Evolutionary conservation across 495 filamentous ascomycete genomes (phyloP).

Genomic region (Penicillium riverlandense): DNA sequence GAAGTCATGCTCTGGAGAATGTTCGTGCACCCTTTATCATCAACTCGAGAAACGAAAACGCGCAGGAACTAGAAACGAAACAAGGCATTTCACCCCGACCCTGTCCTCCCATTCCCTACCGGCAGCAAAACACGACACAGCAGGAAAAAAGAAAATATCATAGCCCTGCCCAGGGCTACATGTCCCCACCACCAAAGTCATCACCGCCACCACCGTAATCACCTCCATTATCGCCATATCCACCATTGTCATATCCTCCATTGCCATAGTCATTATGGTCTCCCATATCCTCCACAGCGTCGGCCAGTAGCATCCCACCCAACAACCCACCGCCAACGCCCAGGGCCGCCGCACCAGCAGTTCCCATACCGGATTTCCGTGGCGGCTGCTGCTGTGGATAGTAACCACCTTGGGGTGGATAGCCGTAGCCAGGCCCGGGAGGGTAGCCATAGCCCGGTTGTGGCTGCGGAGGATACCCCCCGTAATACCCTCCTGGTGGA

Average conservation of each 20-base stretch:
- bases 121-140: not conserved
- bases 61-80: too few species aligned
- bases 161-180: too few species aligned
- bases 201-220: conserved; percentile 35
- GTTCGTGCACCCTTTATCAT: too few species aligned
- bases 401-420: conserved; percentile 21
- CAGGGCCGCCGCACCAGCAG: conserved; percentile 62
- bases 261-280: conserved; percentile 40
- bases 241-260: conserved; percentile 37
- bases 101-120: too few species aligned
- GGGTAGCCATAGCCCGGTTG: conserved; percentile 34
- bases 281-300: conserved; percentile 50
- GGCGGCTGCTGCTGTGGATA: conserved; percentile 31
- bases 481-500: conserved; percentile 19
- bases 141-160: conserved; percentile 1
- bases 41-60: too few species aligned
- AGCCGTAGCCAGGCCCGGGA: conserved; percentile 24
- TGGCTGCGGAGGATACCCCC: conserved; percentile 26
- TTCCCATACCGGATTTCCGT: conserved; percentile 48
- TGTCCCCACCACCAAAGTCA: conserved; percentile 43
- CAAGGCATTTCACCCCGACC: too few species aligned
- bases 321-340: conserved; percentile 72
- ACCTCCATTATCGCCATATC: conserved; percentile 41
- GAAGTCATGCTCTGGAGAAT: too few species aligned
- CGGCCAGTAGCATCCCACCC: conserved; percentile 60